These are phyloP conservation scores for Plasmodium malariae DNA, from an alignment of 169 alveolate species.

Conservation along the genomic window DNA sequence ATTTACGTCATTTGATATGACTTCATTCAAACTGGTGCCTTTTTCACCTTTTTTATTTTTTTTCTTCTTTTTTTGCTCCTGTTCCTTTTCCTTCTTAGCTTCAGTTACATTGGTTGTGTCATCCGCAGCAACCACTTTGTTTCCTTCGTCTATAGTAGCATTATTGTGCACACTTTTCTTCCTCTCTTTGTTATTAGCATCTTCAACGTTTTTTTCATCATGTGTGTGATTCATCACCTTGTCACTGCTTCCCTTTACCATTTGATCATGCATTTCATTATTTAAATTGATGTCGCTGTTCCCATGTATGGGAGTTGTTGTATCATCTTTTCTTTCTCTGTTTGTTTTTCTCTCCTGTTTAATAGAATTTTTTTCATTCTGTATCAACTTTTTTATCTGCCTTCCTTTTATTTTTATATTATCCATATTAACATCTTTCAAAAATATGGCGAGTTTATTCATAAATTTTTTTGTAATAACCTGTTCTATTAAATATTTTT, in stretches of 20 bases:
- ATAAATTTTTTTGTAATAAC: constrained; percentile 60
- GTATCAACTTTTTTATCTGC: constrained; percentile 43
- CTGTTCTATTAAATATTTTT: constrained; percentile 49
- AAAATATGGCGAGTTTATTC: constrained; percentile 34
- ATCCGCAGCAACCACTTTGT: constrained; percentile 24
- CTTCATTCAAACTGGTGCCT: constrained; percentile 33
- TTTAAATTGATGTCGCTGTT: neutral
- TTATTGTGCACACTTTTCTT: neutral
- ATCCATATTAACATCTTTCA: constrained; percentile 47
- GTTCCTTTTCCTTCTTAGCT: constrained; percentile 70
- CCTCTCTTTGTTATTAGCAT: neutral
- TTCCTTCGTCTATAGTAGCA: constrained; percentile 17
- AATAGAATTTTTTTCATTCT: neutral
- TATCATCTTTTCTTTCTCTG: neutral
- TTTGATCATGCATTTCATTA: neutral
- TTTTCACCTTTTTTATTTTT: constrained; percentile 65
- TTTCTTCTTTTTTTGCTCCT: constrained; percentile 73
- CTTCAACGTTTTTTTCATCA: neutral
- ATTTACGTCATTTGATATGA: constrained; percentile 62
- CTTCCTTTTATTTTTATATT: constrained; percentile 49
- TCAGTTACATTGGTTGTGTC: constrained; percentile 59
- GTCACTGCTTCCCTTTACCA: too few relatives aligned
- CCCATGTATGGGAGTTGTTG: too few relatives aligned
- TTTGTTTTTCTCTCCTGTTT: neutral
- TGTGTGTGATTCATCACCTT: neutral